Base-by-base conservation (phyloP, 1,284 basidiomycete species). In the Erythrobasidium hasegawianum region DNA sequence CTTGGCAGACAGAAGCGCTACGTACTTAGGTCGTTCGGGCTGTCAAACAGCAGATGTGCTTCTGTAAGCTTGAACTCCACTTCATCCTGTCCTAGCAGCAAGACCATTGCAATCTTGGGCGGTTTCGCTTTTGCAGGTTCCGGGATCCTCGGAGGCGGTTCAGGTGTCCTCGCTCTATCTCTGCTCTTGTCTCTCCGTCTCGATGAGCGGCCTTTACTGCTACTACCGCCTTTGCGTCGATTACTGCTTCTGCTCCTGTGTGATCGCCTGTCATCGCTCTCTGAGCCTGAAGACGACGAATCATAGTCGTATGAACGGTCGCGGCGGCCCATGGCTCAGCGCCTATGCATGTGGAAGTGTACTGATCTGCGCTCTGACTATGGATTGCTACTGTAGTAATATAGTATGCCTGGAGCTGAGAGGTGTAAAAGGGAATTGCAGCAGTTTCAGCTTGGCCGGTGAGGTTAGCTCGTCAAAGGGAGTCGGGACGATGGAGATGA, bases 11-110 rank as follows among this genome's bases (percentile, higher is more conserved):
- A 11, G 11, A 11, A 33, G 33, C 33, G 33, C 4, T 33, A 33
- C 33, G 33, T 24, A 47, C 43, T 65, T 8, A 65, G 53, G 40
- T 65, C 62, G 29, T 65, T 65, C 1, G 62, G 62, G 1, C 50
- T 55, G 47, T 65, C 62, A 24, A 65, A 65, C 29, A 65, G 62
- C 16, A 65, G 43, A 18, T 65, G 62, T 1, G 62, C 62, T 27
- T 65, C 62, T 18, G 62, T 65, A 2, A 65, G 38, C 38, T 52
- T 33, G 47, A 65, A 65, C 38, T 65, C 62, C 14, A 50, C 27
- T 41, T 65, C 62, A 24, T 58, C 62, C 22, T 43, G 26, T 0
- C 62, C 62, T 22, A 65, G 47, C 29, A 58, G 29, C 13, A 65
- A 26, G 22, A 64, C 27, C 61, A 64, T 64, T 49, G 61, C 61